These are phyloP conservation scores for Porpolomopsis calyptriformis DNA, from an alignment of 768 basidiomycete genomes.

Conservation along the genomic window DNA sequence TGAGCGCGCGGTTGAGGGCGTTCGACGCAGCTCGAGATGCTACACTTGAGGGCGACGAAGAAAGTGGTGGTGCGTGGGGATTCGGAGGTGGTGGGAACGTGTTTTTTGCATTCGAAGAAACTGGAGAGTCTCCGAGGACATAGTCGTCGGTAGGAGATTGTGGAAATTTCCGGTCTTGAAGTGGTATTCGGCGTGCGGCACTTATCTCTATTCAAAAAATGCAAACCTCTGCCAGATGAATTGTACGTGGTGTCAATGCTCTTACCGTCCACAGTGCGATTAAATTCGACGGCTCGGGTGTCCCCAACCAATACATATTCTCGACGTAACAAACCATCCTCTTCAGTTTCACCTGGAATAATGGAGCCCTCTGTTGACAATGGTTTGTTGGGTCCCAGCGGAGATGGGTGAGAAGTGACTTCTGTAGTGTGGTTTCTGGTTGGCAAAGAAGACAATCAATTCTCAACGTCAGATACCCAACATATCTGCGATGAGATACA, in stretches of 20 bases:
- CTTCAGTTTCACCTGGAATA: slow-evolving; percentile 77
- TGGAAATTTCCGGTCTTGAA: slow-evolving; percentile 44
- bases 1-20: slow-evolving; percentile 70
- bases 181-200: slow-evolving; percentile 44
- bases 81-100: slow-evolving; percentile 66
- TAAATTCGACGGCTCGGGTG: slow-evolving; percentile 82
- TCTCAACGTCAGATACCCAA: background rate
- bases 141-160: slow-evolving; percentile 43
- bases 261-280: slow-evolving; percentile 82
- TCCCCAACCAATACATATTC: slow-evolving; percentile 96
- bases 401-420: slow-evolving; percentile 2
- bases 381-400: slow-evolving; percentile 14
- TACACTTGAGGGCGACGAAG: slow-evolving; percentile 52
- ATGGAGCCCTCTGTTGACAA: slow-evolving; percentile 50
- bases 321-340: slow-evolving; percentile 65
- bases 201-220: slow-evolving; percentile 49
- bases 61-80: slow-evolving; percentile 41
- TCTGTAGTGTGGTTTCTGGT: slow-evolving; percentile 5
- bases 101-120: slow-evolving; percentile 18
- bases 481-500: slow-evolving; percentile 19
- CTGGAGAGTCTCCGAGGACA: slow-evolving; percentile 25
- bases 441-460: background rate
- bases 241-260: slow-evolving; percentile 14
- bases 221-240: background rate
- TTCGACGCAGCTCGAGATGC: slow-evolving; percentile 58